phyloP scores from a whole-genome alignment of 2,329 filamentous ascomycete species.

The Neurospora sp. region DNA sequence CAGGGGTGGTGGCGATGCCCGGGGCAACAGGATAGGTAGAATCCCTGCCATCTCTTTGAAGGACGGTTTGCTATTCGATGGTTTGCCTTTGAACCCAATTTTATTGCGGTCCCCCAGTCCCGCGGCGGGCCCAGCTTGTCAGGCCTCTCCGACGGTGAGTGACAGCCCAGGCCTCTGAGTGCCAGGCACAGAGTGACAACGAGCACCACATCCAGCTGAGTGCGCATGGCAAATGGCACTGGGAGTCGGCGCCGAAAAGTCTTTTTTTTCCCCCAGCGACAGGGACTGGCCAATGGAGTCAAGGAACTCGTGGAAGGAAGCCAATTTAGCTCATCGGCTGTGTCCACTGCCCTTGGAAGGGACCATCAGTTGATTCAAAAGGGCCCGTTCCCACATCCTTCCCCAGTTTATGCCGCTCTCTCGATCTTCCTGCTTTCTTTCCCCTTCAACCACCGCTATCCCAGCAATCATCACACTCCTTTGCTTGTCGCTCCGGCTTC shows the following conservation, averaged over 20 bases:
- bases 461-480: conserved; percentile 17
- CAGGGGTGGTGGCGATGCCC: background rate
- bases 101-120: background rate
- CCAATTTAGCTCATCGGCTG: background rate
- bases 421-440: conserved; percentile 9
- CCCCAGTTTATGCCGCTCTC: conserved; percentile 4
- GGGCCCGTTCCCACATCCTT: conserved; percentile 9
- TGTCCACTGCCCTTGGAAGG: background rate
- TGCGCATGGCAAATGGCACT: background rate
- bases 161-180: background rate
- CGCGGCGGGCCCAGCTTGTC: too few relatives aligned
- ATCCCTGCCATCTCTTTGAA: background rate
- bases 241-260: background rate
- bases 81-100: background rate
- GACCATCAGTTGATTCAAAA: conserved; percentile 7
- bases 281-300: background rate
- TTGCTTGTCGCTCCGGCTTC: conserved; percentile 16
- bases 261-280: background rate
- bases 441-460: conserved; percentile 10
- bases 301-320: background rate
- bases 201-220: background rate
- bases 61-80: background rate
- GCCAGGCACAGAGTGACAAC: background rate
- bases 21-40: background rate
- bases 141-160: background rate